These are phyloP conservation scores for Cyberlindnera maritima DNA, from an alignment of 805 yeast genomes.

Conservation along the genomic window DNA sequence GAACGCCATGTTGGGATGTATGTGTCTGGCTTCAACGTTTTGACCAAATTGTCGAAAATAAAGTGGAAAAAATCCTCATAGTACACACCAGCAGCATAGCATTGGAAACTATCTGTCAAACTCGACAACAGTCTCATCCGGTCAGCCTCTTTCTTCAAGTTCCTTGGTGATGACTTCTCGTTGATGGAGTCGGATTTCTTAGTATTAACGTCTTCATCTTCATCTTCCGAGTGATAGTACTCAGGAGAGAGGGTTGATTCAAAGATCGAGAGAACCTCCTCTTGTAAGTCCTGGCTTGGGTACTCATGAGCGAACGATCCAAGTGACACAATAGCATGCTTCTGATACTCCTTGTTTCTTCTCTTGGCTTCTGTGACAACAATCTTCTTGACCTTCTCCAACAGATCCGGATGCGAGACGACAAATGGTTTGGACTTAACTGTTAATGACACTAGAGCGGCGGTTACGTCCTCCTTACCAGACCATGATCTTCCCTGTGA, in stretches of 20 bases:
- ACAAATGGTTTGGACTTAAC: slow-evolving; percentile 42
- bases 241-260: slow-evolving; percentile 36
- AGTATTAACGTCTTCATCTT: slow-evolving; percentile 35
- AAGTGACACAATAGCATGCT: slow-evolving; percentile 48
- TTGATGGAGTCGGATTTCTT: slow-evolving; percentile 26
- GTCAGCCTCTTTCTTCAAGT: slow-evolving; percentile 48
- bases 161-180: slow-evolving; percentile 38
- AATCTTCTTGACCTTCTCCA: slow-evolving; percentile 39
- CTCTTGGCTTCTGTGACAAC: slow-evolving; percentile 62
- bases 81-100: slow-evolving; percentile 20
- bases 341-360: slow-evolving; percentile 62
- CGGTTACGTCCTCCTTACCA: slow-evolving; percentile 78
- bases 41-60: slow-evolving; percentile 27
- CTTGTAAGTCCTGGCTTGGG: slow-evolving; percentile 31
- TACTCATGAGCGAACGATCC: slow-evolving; percentile 47
- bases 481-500: slow-evolving; percentile 80
- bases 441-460: slow-evolving; percentile 62
- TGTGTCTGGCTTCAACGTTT: slow-evolving; percentile 28
- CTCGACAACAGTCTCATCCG: slow-evolving; percentile 37
- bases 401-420: slow-evolving; percentile 29
- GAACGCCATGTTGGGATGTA: slow-evolving; percentile 59
- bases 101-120: slow-evolving; percentile 34
- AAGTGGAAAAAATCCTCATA: slow-evolving; percentile 27
- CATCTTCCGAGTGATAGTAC: slow-evolving; percentile 38
- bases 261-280: slow-evolving; percentile 32